Base-by-base conservation (phyloP, 805 yeast genomes). In the Hanseniaspora singularis region DNA sequence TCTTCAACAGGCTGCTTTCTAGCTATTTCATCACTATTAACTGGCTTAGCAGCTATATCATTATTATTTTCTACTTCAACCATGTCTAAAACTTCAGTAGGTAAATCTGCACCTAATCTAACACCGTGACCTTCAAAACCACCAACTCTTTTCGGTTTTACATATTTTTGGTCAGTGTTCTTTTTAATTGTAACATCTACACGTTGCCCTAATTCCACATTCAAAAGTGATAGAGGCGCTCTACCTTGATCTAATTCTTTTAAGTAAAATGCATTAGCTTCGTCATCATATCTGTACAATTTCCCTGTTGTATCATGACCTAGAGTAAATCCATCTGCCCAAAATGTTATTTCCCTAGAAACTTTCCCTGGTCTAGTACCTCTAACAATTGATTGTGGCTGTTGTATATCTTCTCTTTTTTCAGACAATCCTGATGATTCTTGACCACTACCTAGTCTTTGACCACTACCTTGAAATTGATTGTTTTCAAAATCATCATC, bases 241-340 rank as follows among this genome's bases (percentile, higher is more conserved):
- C 94, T 72, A 9, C 98, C 98, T 48, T 78, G 73, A 58, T 84
- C 82, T 63, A 92, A 72, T 54, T 88, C 92, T 52, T 77, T 72
- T 55, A 92, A 68, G 53, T 84, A 81, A 37, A 71, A 73, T 40
- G 79, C 79, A 60, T 89, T 92, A n/a, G 73, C 77, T 5, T 95
- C 95, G 61, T 92, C 97, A 57, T 89, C 96, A 61, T 87, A 92
- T 50, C 92, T 70, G 61, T 74, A 80, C 48, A 92, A 70, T 20
- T 76, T 75, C 2, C 97, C 97, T 22, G 48, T 37, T 4, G 48
- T n/a, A 40, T 88, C 95, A 31, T 42, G 46, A 27, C 92, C 97
- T 22, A 92, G 87, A 52, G 86, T 85, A 64, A 92, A 92, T 1
- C 98, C 98, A 57, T 92, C 89, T 54, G 78, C 81, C 98, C 98